Percentiles rank a stretch among this genome's conserved stretches.
Evolutionary conservation across 441 rosid species (phyloP).

Genomic region (Corymbia citriodora): DNA sequence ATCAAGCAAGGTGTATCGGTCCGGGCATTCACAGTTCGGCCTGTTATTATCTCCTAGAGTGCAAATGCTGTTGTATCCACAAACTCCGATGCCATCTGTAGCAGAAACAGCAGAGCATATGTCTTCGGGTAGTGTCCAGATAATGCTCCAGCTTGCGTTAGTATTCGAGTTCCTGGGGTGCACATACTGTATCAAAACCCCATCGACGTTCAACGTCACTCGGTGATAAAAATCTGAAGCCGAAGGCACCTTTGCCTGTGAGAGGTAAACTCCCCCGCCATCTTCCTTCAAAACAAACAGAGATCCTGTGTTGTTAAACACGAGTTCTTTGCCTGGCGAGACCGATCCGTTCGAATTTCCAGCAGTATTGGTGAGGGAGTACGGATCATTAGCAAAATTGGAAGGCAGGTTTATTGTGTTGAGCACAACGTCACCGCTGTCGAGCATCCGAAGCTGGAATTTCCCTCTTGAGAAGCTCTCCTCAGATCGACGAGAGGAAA

Average conservation of each 20-base stretch:
- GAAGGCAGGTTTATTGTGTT: not conserved
- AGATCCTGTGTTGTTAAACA: conserved; percentile 19
- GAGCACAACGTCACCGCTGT: not conserved
- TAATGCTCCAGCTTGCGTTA: not conserved
- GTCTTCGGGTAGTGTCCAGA: not conserved
- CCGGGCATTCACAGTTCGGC: not conserved
- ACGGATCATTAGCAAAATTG: not conserved
- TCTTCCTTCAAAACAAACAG: not conserved
- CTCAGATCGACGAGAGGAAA: not conserved
- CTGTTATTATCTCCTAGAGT: not conserved
- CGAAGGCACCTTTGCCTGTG: not conserved
- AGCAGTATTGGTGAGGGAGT: not conserved
- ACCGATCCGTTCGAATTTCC: not conserved
- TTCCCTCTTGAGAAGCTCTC: not conserved
- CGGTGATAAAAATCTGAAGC: not conserved
- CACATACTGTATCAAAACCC: conserved; percentile 6
- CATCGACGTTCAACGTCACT: conserved; percentile 8
- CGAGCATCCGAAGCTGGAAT: not conserved
- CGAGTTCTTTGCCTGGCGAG: conserved; percentile 7
- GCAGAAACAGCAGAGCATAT: not conserved
- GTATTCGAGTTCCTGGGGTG: not conserved
- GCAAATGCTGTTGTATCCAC: conserved; percentile 10
- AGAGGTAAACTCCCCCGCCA: not conserved
- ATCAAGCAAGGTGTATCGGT: not conserved
- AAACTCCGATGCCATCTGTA: not conserved